Percentiles rank a stretch among this genome's conserved stretches.
phyloP scores from a whole-genome alignment of 2,329 filamentous ascomycete species.

The Aspergillus nomiae region DNA sequence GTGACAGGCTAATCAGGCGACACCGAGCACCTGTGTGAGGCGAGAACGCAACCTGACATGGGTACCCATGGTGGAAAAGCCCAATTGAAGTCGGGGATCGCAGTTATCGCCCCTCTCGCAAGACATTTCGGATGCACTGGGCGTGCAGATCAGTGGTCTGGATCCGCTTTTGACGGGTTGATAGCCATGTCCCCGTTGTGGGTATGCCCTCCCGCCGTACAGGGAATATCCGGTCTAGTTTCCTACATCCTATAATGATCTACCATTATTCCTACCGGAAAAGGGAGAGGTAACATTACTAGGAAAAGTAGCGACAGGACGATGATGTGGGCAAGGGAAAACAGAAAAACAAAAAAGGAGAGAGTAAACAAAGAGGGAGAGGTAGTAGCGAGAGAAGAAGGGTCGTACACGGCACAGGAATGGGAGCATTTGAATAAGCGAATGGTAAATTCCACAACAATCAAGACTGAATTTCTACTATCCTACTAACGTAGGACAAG shows the following conservation, averaged over 20 bases:
- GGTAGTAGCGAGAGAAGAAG: no score
- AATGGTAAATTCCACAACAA: background rate
- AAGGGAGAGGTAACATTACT: background rate
- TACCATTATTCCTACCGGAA: background rate
- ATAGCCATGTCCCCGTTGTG: background rate
- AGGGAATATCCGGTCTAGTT: background rate
- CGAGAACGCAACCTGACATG: background rate
- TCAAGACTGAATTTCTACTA: background rate
- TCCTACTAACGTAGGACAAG: fast-evolving
- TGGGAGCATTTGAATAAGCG: background rate
- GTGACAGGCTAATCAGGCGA: background rate
- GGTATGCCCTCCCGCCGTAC: background rate
- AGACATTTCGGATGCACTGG: background rate
- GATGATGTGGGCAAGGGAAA: background rate
- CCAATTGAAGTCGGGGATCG: background rate
- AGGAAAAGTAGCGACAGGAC: background rate
- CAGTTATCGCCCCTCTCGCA: background rate
- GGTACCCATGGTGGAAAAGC: background rate
- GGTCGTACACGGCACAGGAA: no score
- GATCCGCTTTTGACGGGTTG: background rate
- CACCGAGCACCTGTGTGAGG: no score
- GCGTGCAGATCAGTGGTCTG: background rate
- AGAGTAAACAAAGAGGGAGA: background rate
- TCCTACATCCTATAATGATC: background rate
- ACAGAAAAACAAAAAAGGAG: background rate